Percentiles rank a stretch among this genome's conserved stretches.
phyloP scores from a whole-genome alignment of 257 asterid genomes.

The Oldenlandia corymbosa region DNA sequence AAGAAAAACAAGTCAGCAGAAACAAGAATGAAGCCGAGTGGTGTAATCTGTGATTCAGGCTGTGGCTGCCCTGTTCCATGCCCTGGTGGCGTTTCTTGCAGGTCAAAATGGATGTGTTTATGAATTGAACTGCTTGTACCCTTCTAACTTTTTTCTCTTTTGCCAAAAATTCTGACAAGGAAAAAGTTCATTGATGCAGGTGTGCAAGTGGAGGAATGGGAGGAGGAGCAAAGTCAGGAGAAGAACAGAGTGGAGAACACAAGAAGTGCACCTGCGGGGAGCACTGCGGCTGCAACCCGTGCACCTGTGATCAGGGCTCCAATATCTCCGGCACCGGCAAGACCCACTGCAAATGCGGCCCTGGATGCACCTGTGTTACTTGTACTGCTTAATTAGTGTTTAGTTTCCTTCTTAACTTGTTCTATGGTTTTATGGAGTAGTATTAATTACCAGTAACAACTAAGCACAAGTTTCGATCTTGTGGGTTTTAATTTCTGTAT shows the following conservation, averaged over 20 bases:
- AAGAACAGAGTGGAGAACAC: conserved; percentile 28
- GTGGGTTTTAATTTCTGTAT: no score
- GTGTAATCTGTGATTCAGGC: neutral
- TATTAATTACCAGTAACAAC: no score
- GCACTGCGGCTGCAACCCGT: conserved; percentile 69
- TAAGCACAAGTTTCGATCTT: no score
- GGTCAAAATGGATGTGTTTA: no score
- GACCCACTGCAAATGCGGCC: conserved; percentile 46
- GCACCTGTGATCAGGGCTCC: conserved; percentile 32
- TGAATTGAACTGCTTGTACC: no score
- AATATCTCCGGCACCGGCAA: conserved; percentile 33
- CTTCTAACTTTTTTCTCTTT: no score
- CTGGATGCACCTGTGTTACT: conserved; percentile 43
- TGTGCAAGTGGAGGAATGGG: conserved; percentile 20
- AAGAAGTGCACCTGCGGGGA: conserved; percentile 61
- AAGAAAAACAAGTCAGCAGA: no score
- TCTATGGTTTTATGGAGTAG: no score
- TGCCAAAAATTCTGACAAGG: neutral
- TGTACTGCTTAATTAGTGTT: conserved; percentile 29
- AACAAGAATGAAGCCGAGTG: neutral
- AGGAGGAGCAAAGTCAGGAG: neutral
- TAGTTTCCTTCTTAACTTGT: no score
- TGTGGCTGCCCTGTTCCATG: conserved; percentile 19
- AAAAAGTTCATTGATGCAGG: conserved; percentile 25
- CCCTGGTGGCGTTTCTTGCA: conserved; percentile 14